phyloP scores from a whole-genome alignment of 1,284 basidiomycete genomes.

The Rhodotorula sp. region DNA sequence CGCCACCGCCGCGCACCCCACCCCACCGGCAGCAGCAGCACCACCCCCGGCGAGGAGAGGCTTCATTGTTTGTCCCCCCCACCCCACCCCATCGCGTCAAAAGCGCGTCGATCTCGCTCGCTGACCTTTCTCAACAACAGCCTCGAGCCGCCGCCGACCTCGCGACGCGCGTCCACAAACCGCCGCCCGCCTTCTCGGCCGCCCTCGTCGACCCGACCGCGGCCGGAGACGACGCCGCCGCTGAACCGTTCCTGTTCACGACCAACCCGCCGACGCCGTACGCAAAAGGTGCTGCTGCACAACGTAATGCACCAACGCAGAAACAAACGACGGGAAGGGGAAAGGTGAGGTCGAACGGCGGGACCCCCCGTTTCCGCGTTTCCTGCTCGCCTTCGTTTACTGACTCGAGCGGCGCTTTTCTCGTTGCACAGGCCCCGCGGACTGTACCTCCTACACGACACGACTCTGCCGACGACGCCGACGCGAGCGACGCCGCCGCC shows the following conservation, averaged over 20 bases:
- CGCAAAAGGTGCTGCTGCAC: not conserved
- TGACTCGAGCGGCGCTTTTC: conserved; percentile 3
- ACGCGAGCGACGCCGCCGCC: not conserved
- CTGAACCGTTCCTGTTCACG: conserved; percentile 28
- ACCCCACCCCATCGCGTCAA: not conserved
- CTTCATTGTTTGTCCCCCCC: conserved; percentile 23
- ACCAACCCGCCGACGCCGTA: conserved; percentile 37
- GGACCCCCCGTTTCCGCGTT: not conserved
- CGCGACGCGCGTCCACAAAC: conserved; percentile 21
- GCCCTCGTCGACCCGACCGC: conserved; percentile 15
- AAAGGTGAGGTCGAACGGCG: conserved; percentile 7
- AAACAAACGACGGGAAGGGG: not conserved
- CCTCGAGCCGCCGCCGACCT: conserved; percentile 31
- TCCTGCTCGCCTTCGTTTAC: not conserved
- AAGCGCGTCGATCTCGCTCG: conserved; percentile 5
- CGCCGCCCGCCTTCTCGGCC: conserved; percentile 16
- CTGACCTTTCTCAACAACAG: not conserved
- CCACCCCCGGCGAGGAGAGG: conserved; percentile 9
- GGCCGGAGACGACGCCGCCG: conserved; percentile 8
- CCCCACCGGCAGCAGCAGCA: not conserved
- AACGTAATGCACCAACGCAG: not conserved
- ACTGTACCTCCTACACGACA: too few relatives aligned
- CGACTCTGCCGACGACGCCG: not conserved
- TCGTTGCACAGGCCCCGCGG: not conserved
- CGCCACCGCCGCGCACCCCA: not conserved